phyloP scores from a whole-genome alignment of 305 asterid species.

The Plantago coronopus region DNA sequence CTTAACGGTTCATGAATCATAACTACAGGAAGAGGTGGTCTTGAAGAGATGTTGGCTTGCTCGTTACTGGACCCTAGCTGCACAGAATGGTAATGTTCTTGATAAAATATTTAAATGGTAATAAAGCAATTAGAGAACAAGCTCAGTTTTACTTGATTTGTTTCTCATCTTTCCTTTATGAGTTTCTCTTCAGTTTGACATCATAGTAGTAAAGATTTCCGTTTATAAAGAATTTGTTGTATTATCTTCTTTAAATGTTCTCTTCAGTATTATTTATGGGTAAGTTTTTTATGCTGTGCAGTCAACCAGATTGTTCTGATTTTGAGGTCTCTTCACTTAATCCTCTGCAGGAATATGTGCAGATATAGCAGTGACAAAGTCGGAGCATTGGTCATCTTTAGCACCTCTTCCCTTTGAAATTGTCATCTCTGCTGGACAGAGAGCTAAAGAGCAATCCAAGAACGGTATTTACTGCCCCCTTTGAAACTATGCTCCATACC shows the following conservation, averaged over 20 bases:
- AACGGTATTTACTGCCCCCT: slow-evolving; percentile 49
- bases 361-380: slow-evolving; percentile 74
- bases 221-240: background rate
- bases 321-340: slow-evolving; percentile 14
- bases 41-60: slow-evolving; percentile 99
- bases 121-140: slow-evolving; percentile 12
- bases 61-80: slow-evolving; percentile 97
- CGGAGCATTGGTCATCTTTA: slow-evolving; percentile 93
- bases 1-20: slow-evolving; percentile 20
- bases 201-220: slow-evolving; percentile 7
- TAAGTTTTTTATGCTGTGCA: slow-evolving; percentile 6
- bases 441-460: slow-evolving; percentile 89
- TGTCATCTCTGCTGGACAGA: slow-evolving; percentile 95
- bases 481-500: slow-evolving; percentile 18
- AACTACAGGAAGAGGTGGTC: slow-evolving; percentile 89
- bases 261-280: background rate
- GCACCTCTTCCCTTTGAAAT: slow-evolving; percentile 99
- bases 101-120: slow-evolving; percentile 10
- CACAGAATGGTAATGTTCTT: slow-evolving; percentile 67
- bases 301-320: slow-evolving; percentile 10
- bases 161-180: background rate
- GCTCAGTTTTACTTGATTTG: slow-evolving; percentile 16
- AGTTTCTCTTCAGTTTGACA: background rate
- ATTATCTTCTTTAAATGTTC: background rate
- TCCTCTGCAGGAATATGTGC: slow-evolving; percentile 76